Conservation (phyloP, 2,329 filamentous ascomycete species). For the Seiridium cupressi region DNA sequence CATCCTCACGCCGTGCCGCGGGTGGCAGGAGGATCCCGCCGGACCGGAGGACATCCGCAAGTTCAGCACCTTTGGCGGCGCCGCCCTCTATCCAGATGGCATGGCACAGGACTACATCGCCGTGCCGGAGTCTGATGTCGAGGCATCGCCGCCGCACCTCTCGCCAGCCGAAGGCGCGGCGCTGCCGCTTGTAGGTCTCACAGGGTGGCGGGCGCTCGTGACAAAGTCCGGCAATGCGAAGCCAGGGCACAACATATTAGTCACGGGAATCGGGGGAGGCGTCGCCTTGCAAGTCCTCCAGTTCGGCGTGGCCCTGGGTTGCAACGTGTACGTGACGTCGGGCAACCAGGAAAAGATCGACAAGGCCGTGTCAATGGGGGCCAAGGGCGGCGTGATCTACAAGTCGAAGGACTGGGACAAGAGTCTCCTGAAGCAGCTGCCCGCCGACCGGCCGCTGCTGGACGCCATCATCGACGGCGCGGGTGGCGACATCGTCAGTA, state of each 20-base stretch:
- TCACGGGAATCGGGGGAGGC: slow-evolving; percentile 92
- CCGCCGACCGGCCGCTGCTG: slow-evolving; percentile 62
- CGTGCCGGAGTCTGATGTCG: slow-evolving; percentile 70
- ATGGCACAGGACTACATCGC: slow-evolving; percentile 73
- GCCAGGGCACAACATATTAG: slow-evolving; percentile 70
- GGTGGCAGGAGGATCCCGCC: slow-evolving; percentile 70
- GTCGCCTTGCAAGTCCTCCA: slow-evolving; percentile 81
- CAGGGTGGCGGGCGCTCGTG: slow-evolving; percentile 82
- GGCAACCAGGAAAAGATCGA: slow-evolving; percentile 73
- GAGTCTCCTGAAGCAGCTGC: slow-evolving; percentile 62
- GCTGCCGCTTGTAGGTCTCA: slow-evolving; percentile 80
- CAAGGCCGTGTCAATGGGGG: slow-evolving; percentile 70
- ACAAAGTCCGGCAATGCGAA: slow-evolving; percentile 69
- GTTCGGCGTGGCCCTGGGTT: slow-evolving; percentile 73
- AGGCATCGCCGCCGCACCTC: slow-evolving; percentile 72
- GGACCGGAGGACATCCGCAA: slow-evolving; percentile 66
- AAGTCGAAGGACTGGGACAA: slow-evolving; percentile 79
- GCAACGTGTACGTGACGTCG: slow-evolving; percentile 79
- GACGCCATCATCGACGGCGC: slow-evolving; percentile 91
- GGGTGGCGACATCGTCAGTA: slow-evolving; percentile 78
- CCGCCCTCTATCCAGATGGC: slow-evolving; percentile 60
- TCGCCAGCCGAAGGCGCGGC: slow-evolving; percentile 74
- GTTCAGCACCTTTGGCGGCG: slow-evolving; percentile 69
- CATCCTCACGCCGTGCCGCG: slow-evolving; percentile 72
- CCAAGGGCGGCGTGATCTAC: slow-evolving; percentile 79